Conservation (phyloP, 108 stramenopile genomes). For the Seminavis robusta region DNA sequence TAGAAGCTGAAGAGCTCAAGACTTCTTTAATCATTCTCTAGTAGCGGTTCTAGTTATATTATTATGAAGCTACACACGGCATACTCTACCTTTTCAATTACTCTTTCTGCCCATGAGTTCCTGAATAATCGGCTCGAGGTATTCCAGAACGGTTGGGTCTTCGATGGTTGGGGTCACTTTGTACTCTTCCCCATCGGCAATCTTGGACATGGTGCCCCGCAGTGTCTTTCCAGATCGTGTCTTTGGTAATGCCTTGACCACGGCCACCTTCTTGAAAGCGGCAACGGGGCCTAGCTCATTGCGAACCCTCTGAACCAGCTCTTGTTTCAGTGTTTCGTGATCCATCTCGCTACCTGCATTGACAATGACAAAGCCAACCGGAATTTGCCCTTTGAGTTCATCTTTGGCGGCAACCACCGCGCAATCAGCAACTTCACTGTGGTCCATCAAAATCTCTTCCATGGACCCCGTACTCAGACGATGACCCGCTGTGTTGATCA, state of each 20-base stretch:
- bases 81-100: neutral
- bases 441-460: conserved; percentile 65
- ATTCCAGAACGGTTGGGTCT: conserved; percentile 53
- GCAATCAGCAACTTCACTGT: conserved; percentile 59
- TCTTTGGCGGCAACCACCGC: conserved; percentile 69
- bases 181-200: conserved; percentile 59
- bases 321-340: conserved; percentile 22
- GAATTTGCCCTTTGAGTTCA: conserved; percentile 64
- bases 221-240: conserved; percentile 76
- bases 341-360: conserved; percentile 9
- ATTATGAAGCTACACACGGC: neutral
- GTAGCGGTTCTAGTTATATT: neutral
- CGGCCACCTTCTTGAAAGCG: conserved; percentile 46
- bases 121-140: conserved; percentile 27
- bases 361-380: conserved; percentile 63
- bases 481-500: conserved; percentile 75
- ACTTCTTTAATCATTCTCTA: neutral
- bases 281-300: conserved; percentile 67
- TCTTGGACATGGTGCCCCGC: conserved; percentile 58
- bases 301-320: conserved; percentile 53
- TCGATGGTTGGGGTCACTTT: conserved; percentile 72
- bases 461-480: conserved; percentile 63
- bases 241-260: conserved; percentile 67
- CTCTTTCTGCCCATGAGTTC: conserved; percentile 7
- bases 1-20: neutral